Evolutionary conservation across 1,284 basidiomycete species (phyloP).

Genomic region (Fomes fomentarius): DNA sequence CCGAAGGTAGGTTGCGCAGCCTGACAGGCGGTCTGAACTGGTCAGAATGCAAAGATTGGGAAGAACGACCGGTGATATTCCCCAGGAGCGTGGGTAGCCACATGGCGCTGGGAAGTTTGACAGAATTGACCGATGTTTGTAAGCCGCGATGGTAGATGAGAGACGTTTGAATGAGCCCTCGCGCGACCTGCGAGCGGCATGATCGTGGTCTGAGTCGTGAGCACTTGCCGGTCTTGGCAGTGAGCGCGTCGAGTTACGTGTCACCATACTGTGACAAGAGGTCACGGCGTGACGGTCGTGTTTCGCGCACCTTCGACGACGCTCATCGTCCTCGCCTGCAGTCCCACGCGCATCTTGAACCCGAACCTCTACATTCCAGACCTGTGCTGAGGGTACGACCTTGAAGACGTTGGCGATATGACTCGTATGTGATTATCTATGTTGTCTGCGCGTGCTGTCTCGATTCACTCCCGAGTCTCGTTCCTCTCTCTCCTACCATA

Average conservation of each 20-base stretch:
- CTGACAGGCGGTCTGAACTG: conserved; percentile 6
- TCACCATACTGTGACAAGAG: background rate
- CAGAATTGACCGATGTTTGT: too few relatives aligned
- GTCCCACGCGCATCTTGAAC: conserved; percentile 20
- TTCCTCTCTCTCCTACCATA: background rate
- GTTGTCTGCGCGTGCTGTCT: conserved; percentile 13
- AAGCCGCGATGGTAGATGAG: background rate
- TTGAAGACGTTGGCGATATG: conserved; percentile 22
- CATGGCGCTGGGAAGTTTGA: conserved; percentile 12
- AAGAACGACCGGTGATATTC: background rate
- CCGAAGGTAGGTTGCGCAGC: background rate
- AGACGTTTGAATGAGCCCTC: too few relatives aligned
- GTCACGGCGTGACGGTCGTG: background rate
- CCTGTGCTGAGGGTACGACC: background rate
- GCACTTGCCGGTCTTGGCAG: too few relatives aligned
- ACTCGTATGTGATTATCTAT: conserved; percentile 26
- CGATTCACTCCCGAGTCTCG: conserved; percentile 26
- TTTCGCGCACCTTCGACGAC: conserved; percentile 12
- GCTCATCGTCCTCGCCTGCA: background rate
- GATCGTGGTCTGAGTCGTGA: too few relatives aligned
- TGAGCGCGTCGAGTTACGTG: background rate
- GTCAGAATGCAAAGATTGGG: conserved; percentile 3
- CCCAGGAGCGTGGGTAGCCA: conserved; percentile 11
- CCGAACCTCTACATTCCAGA: conserved; percentile 11
- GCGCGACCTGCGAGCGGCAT: background rate